Conservation (phyloP, 2,329 filamentous ascomycete species). For the Diaporthe helianthi region DNA sequence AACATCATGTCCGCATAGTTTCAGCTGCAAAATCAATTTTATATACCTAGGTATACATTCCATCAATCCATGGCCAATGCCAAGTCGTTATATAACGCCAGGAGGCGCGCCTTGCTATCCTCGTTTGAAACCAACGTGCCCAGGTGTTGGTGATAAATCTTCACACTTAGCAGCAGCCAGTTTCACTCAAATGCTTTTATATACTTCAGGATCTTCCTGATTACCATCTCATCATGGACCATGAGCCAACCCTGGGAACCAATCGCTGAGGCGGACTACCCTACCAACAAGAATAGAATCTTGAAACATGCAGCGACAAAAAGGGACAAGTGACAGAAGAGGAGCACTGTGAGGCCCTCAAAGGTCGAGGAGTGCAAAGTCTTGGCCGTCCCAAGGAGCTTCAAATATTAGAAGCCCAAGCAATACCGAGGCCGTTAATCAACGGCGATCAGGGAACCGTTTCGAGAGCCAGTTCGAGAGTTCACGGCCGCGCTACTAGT, state of each 20-base stretch:
- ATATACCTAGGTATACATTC: not conserved
- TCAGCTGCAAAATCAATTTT: not conserved
- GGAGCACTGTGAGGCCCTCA: not conserved
- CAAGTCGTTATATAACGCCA: not conserved
- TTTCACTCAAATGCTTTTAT: no score
- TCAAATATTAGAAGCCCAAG: no score
- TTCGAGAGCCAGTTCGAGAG: not conserved
- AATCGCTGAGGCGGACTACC: not conserved
- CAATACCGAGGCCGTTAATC: conserved; percentile 1
- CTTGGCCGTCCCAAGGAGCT: not conserved
- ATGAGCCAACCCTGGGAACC: not conserved
- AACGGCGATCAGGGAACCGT: not conserved
- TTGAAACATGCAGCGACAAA: not conserved
- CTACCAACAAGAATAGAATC: conserved; percentile 1
- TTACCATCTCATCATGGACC: conserved; percentile 4
- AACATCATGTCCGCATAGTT: not conserved
- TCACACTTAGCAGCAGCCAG: no score
- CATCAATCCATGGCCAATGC: not conserved
- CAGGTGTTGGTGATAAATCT: not conserved
- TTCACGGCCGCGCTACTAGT: not conserved
- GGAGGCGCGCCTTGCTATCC: not conserved
- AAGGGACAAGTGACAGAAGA: conserved; percentile 2
- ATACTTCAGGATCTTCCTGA: no score
- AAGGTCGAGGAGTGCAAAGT: not conserved
- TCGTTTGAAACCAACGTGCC: not conserved